phyloP scores from a whole-genome alignment of 805 yeast species.

The Schwanniomyces sp. region DNA sequence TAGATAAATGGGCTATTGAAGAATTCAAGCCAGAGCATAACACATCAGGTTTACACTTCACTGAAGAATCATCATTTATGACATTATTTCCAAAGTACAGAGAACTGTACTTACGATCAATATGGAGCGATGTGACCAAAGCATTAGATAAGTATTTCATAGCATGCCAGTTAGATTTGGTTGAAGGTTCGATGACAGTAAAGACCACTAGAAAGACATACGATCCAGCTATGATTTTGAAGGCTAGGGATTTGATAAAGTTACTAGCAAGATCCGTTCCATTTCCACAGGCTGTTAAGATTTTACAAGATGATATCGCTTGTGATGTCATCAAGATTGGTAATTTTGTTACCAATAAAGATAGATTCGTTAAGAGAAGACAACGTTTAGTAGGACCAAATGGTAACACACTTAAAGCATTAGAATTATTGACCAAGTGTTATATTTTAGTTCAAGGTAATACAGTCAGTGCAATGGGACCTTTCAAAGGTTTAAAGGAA shows the following conservation, averaged over 20 bases:
- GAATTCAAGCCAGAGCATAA: slow-evolving; percentile 90
- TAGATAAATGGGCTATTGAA: slow-evolving; percentile 88
- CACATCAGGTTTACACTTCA: slow-evolving; percentile 79
- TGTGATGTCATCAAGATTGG: slow-evolving; percentile 97
- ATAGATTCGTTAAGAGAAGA: slow-evolving; percentile 90
- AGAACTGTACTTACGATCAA: slow-evolving; percentile 81
- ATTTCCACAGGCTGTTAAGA: slow-evolving; percentile 91
- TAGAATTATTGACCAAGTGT: slow-evolving; percentile 93
- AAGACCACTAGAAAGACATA: slow-evolving; percentile 92
- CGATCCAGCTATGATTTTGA: slow-evolving; percentile 91
- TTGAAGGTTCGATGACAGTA: slow-evolving; percentile 97
- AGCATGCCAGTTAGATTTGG: slow-evolving; percentile 83
- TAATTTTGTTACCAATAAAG: slow-evolving; percentile 83
- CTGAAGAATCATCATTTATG: slow-evolving; percentile 96
- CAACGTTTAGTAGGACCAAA: slow-evolving; percentile 96
- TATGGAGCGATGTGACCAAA: slow-evolving; percentile 92
- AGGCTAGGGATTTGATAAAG: slow-evolving; percentile 93
- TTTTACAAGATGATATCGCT: slow-evolving; percentile 87
- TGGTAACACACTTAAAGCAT: slow-evolving; percentile 94
- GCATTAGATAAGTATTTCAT: slow-evolving; percentile 72
- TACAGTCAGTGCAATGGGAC: slow-evolving; percentile 97
- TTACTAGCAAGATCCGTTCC: slow-evolving; percentile 95
- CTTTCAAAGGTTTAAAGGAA: slow-evolving; percentile 88
- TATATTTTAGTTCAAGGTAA: slow-evolving; percentile 96
- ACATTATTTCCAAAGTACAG: slow-evolving; percentile 96